Conservation (phyloP, 768 basidiomycete genomes). For the Astraeus odoratus region DNA sequence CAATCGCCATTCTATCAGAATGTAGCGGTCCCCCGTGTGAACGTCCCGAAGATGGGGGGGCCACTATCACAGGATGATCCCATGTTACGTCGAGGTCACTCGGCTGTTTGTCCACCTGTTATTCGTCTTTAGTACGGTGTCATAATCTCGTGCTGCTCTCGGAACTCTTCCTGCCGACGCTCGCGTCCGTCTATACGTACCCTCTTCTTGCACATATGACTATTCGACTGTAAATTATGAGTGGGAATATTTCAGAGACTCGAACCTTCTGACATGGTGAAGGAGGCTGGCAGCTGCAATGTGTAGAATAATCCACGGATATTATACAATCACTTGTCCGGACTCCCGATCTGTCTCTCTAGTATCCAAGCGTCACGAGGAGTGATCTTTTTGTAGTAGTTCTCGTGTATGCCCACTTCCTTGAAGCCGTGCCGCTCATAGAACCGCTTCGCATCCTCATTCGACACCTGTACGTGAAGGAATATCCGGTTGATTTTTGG, state of each 20-base stretch:
- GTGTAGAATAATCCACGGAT: constrained; percentile 20
- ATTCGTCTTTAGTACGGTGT: constrained; percentile 17
- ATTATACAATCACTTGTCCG: constrained; percentile 18
- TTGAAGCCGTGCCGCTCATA: constrained; percentile 81
- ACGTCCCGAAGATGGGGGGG: constrained; percentile 9
- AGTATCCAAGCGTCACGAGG: constrained; percentile 86
- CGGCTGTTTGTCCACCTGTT: constrained; percentile 3
- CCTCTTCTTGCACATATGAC: constrained; percentile 17
- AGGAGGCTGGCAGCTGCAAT: constrained; percentile 6
- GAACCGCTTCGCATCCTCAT: constrained; percentile 67
- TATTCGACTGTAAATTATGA: constrained; percentile 27
- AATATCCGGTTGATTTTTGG: constrained; percentile 65
- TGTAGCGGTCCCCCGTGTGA: constrained; percentile 9
- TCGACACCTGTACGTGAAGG: constrained; percentile 85
- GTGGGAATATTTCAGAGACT: constrained; percentile 13
- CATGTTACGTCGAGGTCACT: constrained; percentile 15
- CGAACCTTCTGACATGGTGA: constrained; percentile 12
- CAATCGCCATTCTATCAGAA: constrained; percentile 15
- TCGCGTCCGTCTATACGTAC: constrained; percentile 14
- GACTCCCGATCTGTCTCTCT: constrained; percentile 46
- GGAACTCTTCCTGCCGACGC: constrained; percentile 8
- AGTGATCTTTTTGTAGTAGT: constrained; percentile 86
- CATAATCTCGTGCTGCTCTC: constrained; percentile 19
- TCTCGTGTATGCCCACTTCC: constrained; percentile 55
- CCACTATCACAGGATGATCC: constrained; percentile 16